phyloP scores from a whole-genome alignment of 2,329 filamentous ascomycete species.

The Alternaria consortialis region DNA sequence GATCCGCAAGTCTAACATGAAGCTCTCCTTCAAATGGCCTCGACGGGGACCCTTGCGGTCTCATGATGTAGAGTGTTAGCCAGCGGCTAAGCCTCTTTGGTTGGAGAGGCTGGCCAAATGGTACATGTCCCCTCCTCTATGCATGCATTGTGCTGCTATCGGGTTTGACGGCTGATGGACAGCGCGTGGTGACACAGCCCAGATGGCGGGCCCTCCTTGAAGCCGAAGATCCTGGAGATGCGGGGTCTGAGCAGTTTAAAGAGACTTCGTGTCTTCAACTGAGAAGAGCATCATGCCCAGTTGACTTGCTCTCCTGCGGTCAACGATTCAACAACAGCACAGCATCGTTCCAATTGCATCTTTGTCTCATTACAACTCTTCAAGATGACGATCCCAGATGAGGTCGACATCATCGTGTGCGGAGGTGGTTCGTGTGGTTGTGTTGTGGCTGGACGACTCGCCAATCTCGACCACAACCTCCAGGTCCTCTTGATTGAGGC shows the following conservation, averaged over 20 bases:
- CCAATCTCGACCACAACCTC: slow-evolving; percentile 78
- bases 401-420: slow-evolving; percentile 82
- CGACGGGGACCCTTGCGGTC: slow-evolving; percentile 10
- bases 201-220: slow-evolving; percentile 35
- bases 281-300: slow-evolving; percentile 30
- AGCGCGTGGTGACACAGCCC: slow-evolving; percentile 23
- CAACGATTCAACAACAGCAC: slow-evolving; percentile 11
- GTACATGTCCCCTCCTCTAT: slow-evolving; percentile 38
- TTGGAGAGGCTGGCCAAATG: slow-evolving; percentile 17
- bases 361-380: slow-evolving; percentile 6
- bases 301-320: slow-evolving; percentile 45
- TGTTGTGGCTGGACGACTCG: slow-evolving; percentile 65
- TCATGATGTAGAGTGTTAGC: slow-evolving; percentile 20
- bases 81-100: slow-evolving; percentile 19
- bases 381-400: slow-evolving; percentile 72
- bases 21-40: slow-evolving; percentile 16
- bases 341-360: slow-evolving; percentile 6
- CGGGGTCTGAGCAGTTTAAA: slow-evolving; percentile 46
- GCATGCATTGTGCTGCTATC: slow-evolving; percentile 31
- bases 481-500: slow-evolving; percentile 76
- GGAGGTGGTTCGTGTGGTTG: slow-evolving; percentile 74
- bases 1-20: slow-evolving; percentile 41
- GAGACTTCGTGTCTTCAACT: slow-evolving; percentile 26
- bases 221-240: slow-evolving; percentile 35
- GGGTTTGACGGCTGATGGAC: slow-evolving; percentile 25